Percentiles rank a stretch among this genome's conserved stretches.
Conservation (phyloP, 148 eudicot species). For the Heliamphora exappendiculata region DNA sequence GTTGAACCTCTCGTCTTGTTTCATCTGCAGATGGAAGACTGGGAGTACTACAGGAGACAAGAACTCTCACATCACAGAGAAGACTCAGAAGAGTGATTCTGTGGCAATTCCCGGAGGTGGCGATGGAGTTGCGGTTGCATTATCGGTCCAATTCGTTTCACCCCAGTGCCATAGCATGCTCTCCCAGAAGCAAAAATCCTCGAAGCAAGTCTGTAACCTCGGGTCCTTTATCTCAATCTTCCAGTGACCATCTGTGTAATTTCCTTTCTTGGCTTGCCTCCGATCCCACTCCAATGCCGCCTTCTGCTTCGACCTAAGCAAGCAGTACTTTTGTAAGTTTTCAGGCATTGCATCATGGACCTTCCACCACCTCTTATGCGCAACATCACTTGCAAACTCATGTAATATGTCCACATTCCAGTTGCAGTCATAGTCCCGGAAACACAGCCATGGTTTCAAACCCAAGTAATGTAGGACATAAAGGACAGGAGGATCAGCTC, state of each 20-base stretch:
- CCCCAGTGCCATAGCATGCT: constrained; percentile 99
- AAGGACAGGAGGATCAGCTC: constrained; percentile 74
- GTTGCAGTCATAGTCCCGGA: constrained; percentile 88
- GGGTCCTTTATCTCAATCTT: constrained; percentile 56
- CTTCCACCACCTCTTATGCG: constrained; percentile 82
- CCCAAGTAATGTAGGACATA: constrained; percentile 85
- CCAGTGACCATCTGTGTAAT: constrained; percentile 75
- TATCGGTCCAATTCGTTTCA: constrained; percentile 82
- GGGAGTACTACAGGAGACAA: constrained; percentile 7
- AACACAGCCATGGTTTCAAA: constrained; percentile 86
- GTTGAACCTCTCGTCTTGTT: background rate
- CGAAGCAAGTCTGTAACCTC: constrained; percentile 62
- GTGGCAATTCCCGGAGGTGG: constrained; percentile 27
- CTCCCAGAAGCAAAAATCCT: constrained; percentile 85
- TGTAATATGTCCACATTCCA: constrained; percentile 69
- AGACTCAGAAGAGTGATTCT: constrained; percentile 37
- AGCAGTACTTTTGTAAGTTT: constrained; percentile 64
- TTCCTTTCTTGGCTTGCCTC: constrained; percentile 71
- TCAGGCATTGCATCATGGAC: constrained; percentile 88
- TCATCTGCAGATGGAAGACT: constrained; percentile 6
- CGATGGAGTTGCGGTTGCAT: constrained; percentile 39
- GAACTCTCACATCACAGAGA: constrained; percentile 18
- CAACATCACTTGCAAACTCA: constrained; percentile 89
- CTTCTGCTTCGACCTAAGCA: constrained; percentile 76
- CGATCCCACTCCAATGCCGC: constrained; percentile 80